Evolutionary conservation across 2,329 filamentous ascomycete genomes (phyloP).

Genomic region (Phyllosticta paracitricarpa): DNA sequence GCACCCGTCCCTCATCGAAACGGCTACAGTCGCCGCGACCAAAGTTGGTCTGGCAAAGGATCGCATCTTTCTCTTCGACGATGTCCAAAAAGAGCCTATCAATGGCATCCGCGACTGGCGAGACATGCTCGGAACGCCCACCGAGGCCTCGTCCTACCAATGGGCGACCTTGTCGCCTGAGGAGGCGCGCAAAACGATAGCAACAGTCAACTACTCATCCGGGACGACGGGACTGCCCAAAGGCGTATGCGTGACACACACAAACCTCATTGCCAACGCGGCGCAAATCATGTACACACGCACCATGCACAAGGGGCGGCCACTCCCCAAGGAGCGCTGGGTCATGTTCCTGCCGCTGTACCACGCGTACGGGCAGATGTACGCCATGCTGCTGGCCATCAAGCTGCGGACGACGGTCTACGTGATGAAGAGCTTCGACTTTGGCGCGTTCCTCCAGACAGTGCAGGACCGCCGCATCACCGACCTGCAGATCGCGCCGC

Average conservation of each 20-base stretch:
- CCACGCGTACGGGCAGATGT: conserved; percentile 52
- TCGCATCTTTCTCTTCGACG: conserved; percentile 53
- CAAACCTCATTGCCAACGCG: conserved; percentile 64
- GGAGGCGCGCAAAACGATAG: conserved; percentile 46
- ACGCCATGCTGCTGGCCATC: conserved; percentile 52
- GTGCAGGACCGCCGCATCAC: conserved; percentile 61
- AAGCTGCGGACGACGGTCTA: conserved; percentile 55
- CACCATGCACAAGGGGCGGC: conserved; percentile 28
- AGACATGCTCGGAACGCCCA: conserved; percentile 42
- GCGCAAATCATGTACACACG: conserved; percentile 45
- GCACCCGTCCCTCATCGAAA: conserved; percentile 48
- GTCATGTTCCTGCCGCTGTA: conserved; percentile 61
- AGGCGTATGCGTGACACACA: conserved; percentile 72
- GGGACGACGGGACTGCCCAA: conserved; percentile 77
- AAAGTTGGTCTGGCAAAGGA: conserved; percentile 45
- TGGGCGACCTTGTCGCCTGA: conserved; percentile 50
- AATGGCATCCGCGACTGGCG: conserved; percentile 51
- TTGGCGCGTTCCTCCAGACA: conserved; percentile 58
- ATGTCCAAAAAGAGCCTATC: conserved; percentile 24
- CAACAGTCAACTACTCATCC: conserved; percentile 66
- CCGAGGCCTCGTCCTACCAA: conserved; percentile 46
- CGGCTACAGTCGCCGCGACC: conserved; percentile 56
- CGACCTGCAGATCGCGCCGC: conserved; percentile 57
- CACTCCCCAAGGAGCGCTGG: conserved; percentile 37
- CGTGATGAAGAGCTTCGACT: conserved; percentile 70